phyloP scores from a whole-genome alignment of 148 eudicot genomes.

The Limonium bicolor region DNA sequence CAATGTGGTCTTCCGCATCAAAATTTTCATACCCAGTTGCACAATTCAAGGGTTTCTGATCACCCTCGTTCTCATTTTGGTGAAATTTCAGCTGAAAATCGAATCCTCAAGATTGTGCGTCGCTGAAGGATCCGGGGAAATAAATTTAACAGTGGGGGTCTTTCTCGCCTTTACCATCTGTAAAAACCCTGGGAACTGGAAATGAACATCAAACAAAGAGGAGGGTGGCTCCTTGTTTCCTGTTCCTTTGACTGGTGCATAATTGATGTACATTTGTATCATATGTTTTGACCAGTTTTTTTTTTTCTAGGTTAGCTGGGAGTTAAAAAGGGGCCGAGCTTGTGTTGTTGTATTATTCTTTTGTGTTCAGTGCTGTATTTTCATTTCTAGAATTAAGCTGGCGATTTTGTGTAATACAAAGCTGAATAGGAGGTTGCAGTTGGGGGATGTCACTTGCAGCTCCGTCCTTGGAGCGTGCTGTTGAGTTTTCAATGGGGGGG shows the following conservation, averaged over 20 bases:
- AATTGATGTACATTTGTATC: too few species aligned
- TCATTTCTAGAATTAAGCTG: too few species aligned
- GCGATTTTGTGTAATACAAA: constrained; percentile 27
- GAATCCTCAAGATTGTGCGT: constrained; percentile 16
- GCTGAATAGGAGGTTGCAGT: constrained; percentile 28
- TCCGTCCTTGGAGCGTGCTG: constrained; percentile 18
- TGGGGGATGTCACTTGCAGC: constrained; percentile 32
- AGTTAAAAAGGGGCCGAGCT: constrained; percentile 2
- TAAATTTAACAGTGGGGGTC: neutral
- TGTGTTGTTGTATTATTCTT: neutral
- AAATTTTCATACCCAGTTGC: constrained; percentile 6
- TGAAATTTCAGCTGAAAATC: constrained; percentile 15
- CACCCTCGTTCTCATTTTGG: neutral
- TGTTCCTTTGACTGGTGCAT: neutral
- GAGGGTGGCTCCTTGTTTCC: constrained; percentile 12
- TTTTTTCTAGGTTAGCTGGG: neutral
- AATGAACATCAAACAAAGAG: too few species aligned
- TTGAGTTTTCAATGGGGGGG: constrained; percentile 56
- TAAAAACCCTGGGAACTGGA: too few species aligned
- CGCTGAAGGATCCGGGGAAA: constrained; percentile 10
- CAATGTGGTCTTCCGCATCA: constrained; percentile 5
- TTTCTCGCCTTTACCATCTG: too few species aligned
- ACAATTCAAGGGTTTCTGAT: constrained; percentile 7
- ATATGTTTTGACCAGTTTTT: neutral
- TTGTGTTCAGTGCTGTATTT: neutral